Evolutionary conservation across 768 basidiomycete species (phyloP), one percentile per base, ranked within the genome.

Genomic region (Tulasnella sp.): DNA sequence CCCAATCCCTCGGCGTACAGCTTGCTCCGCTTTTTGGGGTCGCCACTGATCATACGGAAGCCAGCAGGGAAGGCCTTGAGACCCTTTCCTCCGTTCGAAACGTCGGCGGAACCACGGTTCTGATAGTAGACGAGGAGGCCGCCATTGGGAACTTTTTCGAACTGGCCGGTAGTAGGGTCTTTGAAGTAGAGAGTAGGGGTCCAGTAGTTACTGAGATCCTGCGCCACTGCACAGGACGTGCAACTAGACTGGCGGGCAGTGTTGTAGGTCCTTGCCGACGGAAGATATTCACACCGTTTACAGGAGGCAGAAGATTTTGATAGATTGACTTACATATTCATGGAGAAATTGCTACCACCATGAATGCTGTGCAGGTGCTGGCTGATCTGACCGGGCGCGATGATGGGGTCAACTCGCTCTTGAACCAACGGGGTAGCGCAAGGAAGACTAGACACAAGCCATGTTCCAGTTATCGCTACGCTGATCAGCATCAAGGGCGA

Each of bases 1-100:
- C 87, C 87, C 79, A 39, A 31, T 19, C 71, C 71, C 46, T 42
- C 56, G 27, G 80, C 3, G 56, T 62, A 80, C 42, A 76, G 36
- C 46, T 52, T 75, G 72, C 42, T 48, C 1, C 81, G 80, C 31
- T 52, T 36, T 21, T 18, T 44, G 40, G 81, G 75, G 42, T 76
- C 71, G 16, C 81, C 81, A 21, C 46, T 77, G n/a, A 81, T 72
- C 79, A 82, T 82, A 5, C 82, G 44, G 71, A 82, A 81, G 21
- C 81, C 81, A 10, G 74, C 27, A 52, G 79, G 74, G 48, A 58
- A 72, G 46, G 71, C 72, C 18, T n/a, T 80, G 34, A 80, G 56
- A 27, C 79, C 74, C 34, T n/a, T 36, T 10, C 74, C 72, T 31
- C 74, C 72, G 52, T 80, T 75, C 44, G 40, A 27, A 27, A 52